Conservation (phyloP, 202 grass and related monocot species). For the Schoenoplectus triqueter region DNA sequence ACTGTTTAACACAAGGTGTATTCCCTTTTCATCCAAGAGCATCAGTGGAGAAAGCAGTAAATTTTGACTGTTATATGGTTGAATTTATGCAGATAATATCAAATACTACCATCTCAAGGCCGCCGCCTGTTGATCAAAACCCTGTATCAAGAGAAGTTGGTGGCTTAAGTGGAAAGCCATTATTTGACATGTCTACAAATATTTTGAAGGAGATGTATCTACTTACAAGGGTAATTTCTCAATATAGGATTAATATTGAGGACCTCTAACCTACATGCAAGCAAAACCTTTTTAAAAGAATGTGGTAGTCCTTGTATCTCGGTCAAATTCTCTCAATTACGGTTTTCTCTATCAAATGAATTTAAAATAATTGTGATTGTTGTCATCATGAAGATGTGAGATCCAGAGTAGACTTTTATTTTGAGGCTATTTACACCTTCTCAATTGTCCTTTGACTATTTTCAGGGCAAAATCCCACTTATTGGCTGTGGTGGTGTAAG, state of each 20-base stretch:
- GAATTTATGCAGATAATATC: conserved; percentile 77
- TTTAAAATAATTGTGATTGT: neutral
- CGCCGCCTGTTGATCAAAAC: conserved; percentile 61
- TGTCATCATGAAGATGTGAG: conserved; percentile 1
- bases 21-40: neutral
- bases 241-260: conserved; percentile 1
- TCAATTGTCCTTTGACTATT: conserved; percentile 20
- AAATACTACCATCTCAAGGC: conserved; percentile 89
- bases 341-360: conserved; percentile 5
- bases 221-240: conserved; percentile 65
- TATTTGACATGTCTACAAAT: conserved; percentile 79
- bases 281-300: conserved; percentile 8
- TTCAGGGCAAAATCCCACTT: conserved; percentile 89
- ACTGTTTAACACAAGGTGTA: conserved; percentile 3
- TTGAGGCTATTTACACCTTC: conserved; percentile 27
- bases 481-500: conserved; percentile 89
- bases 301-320: neutral
- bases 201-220: conserved; percentile 93
- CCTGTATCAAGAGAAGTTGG: conserved; percentile 71
- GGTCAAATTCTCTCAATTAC: neutral
- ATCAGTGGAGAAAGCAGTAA: conserved; percentile 10
- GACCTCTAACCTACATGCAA: conserved; percentile 23
- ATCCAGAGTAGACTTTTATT: neutral
- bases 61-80: conserved; percentile 26
- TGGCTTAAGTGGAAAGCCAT: conserved; percentile 95